Conservation (phyloP, 768 basidiomycete species). For the Agaricus sinodeliciosus region DNA sequence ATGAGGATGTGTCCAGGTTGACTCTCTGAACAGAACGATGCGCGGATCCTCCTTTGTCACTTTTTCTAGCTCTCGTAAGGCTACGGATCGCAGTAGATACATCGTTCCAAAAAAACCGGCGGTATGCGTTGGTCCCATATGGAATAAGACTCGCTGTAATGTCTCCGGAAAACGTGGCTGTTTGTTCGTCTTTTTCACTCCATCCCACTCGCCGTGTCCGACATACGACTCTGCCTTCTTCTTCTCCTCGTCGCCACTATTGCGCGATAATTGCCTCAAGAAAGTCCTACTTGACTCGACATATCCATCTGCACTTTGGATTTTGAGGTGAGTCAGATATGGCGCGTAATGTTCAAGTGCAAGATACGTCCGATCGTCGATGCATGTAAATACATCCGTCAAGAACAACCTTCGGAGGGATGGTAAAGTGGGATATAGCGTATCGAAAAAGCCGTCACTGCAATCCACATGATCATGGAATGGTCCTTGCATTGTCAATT, state of each 20-base stretch:
- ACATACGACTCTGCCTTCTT: not conserved
- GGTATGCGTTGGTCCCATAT: slow-evolving; percentile 6
- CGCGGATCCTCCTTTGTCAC: slow-evolving; percentile 3
- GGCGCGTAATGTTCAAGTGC: slow-evolving; percentile 11
- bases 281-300: slow-evolving; percentile 6
- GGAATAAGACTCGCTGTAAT: slow-evolving; percentile 8
- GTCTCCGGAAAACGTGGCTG: slow-evolving; percentile 7
- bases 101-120: slow-evolving; percentile 7
- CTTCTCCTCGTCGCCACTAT: not conserved
- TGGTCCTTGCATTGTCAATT: slow-evolving; percentile 11
- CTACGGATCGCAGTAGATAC: not conserved
- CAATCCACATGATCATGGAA: slow-evolving; percentile 8
- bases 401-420: slow-evolving; percentile 10
- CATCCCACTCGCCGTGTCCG: not conserved
- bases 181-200: too few species aligned
- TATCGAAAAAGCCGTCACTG: slow-evolving; percentile 8
- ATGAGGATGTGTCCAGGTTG: not conserved
- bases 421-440: slow-evolving; percentile 6
- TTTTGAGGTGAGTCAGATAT: slow-evolving; percentile 10
- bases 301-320: slow-evolving; percentile 4
- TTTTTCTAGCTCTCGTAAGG: not conserved
- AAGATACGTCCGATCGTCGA: slow-evolving; percentile 7
- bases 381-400: slow-evolving; percentile 6
- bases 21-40: slow-evolving; percentile 8
- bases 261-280: slow-evolving; percentile 2